phyloP scores from a whole-genome alignment of 106 monocot genomes.

The Gastrodia elata region DNA sequence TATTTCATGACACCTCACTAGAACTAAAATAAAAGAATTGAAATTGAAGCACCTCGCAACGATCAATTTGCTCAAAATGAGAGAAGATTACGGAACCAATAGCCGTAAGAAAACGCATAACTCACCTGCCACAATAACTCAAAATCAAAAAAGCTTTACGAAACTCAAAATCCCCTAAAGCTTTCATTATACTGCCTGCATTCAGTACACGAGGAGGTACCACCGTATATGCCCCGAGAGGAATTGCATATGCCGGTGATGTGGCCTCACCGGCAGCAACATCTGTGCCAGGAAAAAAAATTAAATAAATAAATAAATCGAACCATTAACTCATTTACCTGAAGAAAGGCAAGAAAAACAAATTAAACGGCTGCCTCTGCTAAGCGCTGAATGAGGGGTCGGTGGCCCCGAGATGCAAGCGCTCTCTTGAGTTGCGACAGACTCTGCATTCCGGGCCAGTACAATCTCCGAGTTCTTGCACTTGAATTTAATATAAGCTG shows the following conservation, averaged over 20 bases:
- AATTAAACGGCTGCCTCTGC: not conserved
- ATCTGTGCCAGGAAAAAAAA: not conserved
- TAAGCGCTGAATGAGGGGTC: not conserved
- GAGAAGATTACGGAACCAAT: not conserved
- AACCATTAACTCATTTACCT: not conserved
- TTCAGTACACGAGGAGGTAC: not conserved
- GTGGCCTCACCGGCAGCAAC: not conserved
- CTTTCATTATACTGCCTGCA: slow-evolving; percentile 16
- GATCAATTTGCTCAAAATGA: not conserved
- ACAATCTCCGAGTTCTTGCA: slow-evolving; percentile 6
- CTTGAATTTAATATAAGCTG: slow-evolving; percentile 16
- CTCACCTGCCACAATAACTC: slow-evolving; percentile 45
- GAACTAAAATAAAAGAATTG: no score
- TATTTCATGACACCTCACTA: no score
- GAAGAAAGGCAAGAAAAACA: not conserved
- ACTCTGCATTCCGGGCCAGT: slow-evolving; percentile 7
- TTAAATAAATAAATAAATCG: no score
- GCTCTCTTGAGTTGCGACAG: slow-evolving; percentile 7
- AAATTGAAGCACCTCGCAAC: not conserved
- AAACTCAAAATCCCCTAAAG: slow-evolving; percentile 43
- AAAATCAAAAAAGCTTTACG: slow-evolving; percentile 43
- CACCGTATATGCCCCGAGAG: not conserved
- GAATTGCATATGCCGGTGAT: not conserved
- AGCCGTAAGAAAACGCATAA: not conserved
- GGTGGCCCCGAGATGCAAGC: not conserved